Percentiles rank a stretch among this genome's conserved stretches.
phyloP scores from a whole-genome alignment of 495 filamentous ascomycete genomes.

The Penicillium alfredii region DNA sequence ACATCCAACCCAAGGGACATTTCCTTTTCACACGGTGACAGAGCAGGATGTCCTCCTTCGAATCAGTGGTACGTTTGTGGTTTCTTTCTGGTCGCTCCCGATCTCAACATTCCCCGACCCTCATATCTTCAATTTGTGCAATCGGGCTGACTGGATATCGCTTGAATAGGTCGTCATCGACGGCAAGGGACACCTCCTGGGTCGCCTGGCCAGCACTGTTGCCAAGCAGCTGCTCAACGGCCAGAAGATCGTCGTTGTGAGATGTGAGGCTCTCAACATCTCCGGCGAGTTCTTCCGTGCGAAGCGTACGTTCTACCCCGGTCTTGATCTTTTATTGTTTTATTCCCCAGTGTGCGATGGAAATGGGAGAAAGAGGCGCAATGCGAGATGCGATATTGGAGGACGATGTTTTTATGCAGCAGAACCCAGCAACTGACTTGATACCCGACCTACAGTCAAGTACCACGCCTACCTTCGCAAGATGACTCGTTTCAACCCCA shows the following conservation, averaged over 20 bases:
- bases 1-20: constrained; percentile 41
- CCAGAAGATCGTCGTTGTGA: constrained; percentile 98
- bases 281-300: constrained; percentile 99
- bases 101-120: neutral
- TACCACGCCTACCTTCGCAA: constrained; percentile 99
- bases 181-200: constrained; percentile 99
- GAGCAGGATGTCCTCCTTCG: constrained; percentile 95
- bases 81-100: too few relatives aligned
- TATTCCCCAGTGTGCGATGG: constrained; percentile 4
- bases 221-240: constrained; percentile 99
- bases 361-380: constrained; percentile 1
- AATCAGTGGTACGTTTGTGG: constrained; percentile 78
- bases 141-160: too few relatives aligned
- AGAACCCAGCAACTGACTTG: too few relatives aligned
- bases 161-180: constrained; percentile 81
- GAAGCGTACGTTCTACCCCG: constrained; percentile 76
- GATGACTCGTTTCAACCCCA: constrained; percentile 99
- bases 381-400: too few relatives aligned
- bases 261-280: constrained; percentile 99
- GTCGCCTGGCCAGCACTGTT: constrained; percentile 96
- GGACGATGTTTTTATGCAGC: too few relatives aligned
- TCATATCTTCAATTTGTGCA: neutral
- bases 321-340: constrained; percentile 12
- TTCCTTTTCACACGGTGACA: constrained; percentile 39
- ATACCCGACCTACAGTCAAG: constrained; percentile 68